A percentile compares a stretch with the other conserved stretches of the same genome.
Conservation (phyloP, 257 asterid species). For the Solanum pimpinellifolium region DNA sequence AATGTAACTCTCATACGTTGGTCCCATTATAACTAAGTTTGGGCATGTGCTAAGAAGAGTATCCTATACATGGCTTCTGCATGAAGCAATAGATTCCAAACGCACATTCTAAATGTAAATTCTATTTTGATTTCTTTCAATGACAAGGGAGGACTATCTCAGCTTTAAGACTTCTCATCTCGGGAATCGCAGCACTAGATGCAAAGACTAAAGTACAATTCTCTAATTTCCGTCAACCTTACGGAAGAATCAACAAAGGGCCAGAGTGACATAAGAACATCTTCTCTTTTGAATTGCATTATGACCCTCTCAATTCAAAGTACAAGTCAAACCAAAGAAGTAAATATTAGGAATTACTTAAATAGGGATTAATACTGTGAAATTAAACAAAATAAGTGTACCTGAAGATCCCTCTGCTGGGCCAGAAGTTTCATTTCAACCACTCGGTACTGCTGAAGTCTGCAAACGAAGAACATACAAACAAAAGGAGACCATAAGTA, state of each 20-base stretch:
- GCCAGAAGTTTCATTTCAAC: conserved; percentile 59
- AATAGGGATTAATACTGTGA: neutral
- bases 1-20: neutral
- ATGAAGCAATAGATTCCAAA: neutral
- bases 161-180: neutral
- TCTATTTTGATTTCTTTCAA: neutral
- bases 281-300: neutral
- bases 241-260: neutral
- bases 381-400: conserved; percentile 7
- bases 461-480: neutral
- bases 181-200: neutral
- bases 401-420: conserved; percentile 58
- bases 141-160: neutral
- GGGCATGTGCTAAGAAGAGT: neutral
- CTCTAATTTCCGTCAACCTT: neutral
- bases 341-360: neutral
- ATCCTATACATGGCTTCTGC: neutral
- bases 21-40: neutral
- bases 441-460: conserved; percentile 49
- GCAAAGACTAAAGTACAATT: neutral
- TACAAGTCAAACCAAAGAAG: neutral
- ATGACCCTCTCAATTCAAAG: neutral
- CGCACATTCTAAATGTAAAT: neutral
- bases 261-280: neutral
- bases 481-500: neutral